phyloP scores from a whole-genome alignment of 345 rosid species.

The Boechera retrofracta region DNA sequence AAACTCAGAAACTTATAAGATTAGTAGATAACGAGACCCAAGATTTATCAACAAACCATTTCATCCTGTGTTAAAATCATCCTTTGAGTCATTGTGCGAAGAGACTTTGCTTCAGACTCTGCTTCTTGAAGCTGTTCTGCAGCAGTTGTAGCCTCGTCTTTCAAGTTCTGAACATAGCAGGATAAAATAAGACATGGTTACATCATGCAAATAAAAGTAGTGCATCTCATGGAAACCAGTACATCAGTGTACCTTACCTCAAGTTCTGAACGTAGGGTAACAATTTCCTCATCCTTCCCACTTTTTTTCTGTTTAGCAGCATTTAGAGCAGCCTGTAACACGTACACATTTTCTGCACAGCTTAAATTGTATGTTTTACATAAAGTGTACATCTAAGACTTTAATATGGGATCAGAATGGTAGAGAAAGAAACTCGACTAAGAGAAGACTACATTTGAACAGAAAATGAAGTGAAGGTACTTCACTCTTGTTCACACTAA shows the following conservation, averaged over 20 bases:
- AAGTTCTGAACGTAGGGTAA: slow-evolving; percentile 73
- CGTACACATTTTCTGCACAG: slow-evolving; percentile 34
- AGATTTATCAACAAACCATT: slow-evolving; percentile 64
- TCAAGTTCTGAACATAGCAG: slow-evolving; percentile 61
- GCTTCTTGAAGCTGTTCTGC: slow-evolving; percentile 77
- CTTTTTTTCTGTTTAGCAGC: slow-evolving; percentile 76
- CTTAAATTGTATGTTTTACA: slow-evolving; percentile 21
- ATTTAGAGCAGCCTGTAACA: slow-evolving; percentile 85
- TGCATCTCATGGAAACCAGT: slow-evolving; percentile 31
- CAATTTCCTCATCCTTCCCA: slow-evolving; percentile 79
- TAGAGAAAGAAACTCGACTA: slow-evolving; percentile 12
- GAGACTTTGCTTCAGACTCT: slow-evolving; percentile 85
- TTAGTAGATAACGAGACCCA: slow-evolving; percentile 24
- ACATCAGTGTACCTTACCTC: slow-evolving; percentile 61
- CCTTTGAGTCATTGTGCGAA: slow-evolving; percentile 90
- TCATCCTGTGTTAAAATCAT: slow-evolving; percentile 92
- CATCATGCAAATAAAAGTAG: slow-evolving; percentile 32
- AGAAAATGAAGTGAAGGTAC: slow-evolving; percentile 4
- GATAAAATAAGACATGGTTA: slow-evolving; percentile 33
- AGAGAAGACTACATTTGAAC: slow-evolving; percentile 8
- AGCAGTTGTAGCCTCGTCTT: slow-evolving; percentile 70
- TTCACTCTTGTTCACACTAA: slow-evolving; percentile 37
- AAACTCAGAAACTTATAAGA: slow-evolving; percentile 33
- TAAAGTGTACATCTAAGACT: slow-evolving; percentile 5
- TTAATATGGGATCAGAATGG: slow-evolving; percentile 23